phyloP scores from a whole-genome alignment of 2,329 filamentous ascomycete species.

The Calonectria pseudoreteaudii region DNA sequence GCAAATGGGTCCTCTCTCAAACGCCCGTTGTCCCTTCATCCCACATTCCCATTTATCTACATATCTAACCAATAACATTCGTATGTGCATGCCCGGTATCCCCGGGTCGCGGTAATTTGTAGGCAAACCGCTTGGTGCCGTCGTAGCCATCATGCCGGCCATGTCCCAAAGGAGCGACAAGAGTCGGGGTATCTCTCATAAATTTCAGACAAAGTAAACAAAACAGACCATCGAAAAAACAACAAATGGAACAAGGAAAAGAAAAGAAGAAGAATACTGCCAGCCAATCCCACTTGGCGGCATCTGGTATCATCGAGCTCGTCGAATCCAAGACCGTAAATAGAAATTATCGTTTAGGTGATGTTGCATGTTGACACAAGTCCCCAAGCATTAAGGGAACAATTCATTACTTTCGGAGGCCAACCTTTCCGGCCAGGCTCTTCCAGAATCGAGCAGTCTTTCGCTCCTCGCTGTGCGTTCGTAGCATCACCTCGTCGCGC shows the following conservation, averaged over 20 bases:
- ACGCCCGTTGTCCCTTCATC: constrained; percentile 30
- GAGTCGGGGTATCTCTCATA: constrained; percentile 45
- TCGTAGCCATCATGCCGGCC: constrained; percentile 35
- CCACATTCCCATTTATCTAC: constrained; percentile 35
- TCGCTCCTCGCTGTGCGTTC: constrained; percentile 58
- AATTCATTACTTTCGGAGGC: constrained; percentile 43
- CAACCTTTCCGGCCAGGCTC: constrained; percentile 60
- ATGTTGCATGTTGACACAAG: constrained; percentile 15
- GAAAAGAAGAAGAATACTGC: constrained; percentile 28
- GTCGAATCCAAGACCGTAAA: constrained; percentile 39
- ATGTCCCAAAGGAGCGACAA: constrained; percentile 41
- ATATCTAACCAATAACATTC: constrained; percentile 39
- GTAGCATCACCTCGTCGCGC: constrained; percentile 66
- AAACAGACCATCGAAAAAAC: constrained; percentile 25
- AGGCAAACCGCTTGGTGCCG: constrained; percentile 33
- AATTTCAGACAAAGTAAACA: constrained; percentile 20
- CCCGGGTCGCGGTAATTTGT: constrained; percentile 20
- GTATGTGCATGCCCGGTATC: constrained; percentile 28
- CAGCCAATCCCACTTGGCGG: constrained; percentile 30
- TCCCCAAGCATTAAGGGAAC: neutral
- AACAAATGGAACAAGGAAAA: too few species aligned
- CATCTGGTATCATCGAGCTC: constrained; percentile 34
- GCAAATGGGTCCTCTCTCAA: constrained; percentile 33
- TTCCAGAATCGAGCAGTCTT: constrained; percentile 61
- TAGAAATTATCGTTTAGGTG: constrained; percentile 32